Percentiles rank a stretch among this genome's conserved stretches.
These are phyloP conservation scores for Juglanconis oblonga DNA, from an alignment of 2,329 filamentous ascomycete species.

Conservation along the genomic window DNA sequence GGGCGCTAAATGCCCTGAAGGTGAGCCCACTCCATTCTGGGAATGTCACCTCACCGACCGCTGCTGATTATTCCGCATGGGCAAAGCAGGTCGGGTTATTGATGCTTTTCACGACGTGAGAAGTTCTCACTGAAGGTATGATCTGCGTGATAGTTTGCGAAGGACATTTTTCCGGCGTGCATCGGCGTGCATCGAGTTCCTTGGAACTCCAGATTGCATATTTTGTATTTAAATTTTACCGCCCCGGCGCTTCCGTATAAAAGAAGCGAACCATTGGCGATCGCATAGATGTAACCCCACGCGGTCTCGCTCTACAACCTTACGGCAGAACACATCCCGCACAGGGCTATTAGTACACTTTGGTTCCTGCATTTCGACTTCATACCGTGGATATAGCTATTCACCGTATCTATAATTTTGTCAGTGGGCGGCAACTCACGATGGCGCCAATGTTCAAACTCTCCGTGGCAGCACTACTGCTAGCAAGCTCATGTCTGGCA, in stretches of 20 bases:
- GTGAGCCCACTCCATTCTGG: background rate
- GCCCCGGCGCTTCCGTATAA: background rate
- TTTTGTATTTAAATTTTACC: background rate
- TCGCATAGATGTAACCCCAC: background rate
- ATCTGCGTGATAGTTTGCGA: background rate
- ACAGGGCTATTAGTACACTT: background rate
- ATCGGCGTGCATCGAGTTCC: background rate
- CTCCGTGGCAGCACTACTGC: slow-evolving; percentile 1
- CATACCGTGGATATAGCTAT: background rate
- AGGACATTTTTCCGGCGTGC: background rate
- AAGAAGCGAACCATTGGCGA: background rate
- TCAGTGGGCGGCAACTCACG: background rate
- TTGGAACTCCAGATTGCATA: too few species aligned
- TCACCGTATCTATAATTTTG: background rate
- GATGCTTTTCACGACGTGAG: background rate
- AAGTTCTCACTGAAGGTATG: background rate
- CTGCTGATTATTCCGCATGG: background rate
- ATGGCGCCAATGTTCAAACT: background rate
- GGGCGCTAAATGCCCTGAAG: background rate
- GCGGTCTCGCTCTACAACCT: background rate
- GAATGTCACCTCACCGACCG: background rate
- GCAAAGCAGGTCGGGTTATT: background rate
- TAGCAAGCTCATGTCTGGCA: slow-evolving; percentile 2
- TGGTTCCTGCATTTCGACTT: background rate
- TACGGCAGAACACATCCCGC: background rate